Percentiles rank a stretch among this genome's conserved stretches.
phyloP scores from a whole-genome alignment of 768 basidiomycete genomes.

The Xerocomellus intermedius region DNA sequence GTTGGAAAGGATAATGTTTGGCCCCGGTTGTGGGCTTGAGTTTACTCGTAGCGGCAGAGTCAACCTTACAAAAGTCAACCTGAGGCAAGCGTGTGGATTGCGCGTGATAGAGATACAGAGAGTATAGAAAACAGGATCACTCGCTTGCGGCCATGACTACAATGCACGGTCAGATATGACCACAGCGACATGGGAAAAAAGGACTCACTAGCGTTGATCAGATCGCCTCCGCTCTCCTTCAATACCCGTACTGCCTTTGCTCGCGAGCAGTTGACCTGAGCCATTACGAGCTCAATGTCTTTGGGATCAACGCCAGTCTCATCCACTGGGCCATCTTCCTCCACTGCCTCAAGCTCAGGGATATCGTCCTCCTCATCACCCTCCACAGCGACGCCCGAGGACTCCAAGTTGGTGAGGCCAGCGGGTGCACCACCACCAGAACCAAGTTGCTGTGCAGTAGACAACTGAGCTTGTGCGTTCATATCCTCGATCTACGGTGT shows the following conservation, averaged over 20 bases:
- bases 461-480: conserved; percentile 75
- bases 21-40: neutral
- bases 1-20: conserved; percentile 48
- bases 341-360: conserved; percentile 79
- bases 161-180: conserved; percentile 13
- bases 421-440: conserved; percentile 43
- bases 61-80: neutral
- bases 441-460: conserved; percentile 77
- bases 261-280: conserved; percentile 83
- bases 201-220: conserved; percentile 94
- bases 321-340: conserved; percentile 79
- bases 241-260: conserved; percentile 89
- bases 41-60: conserved; percentile 3
- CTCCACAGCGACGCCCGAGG: conserved; percentile 46
- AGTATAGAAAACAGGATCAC: conserved; percentile 44
- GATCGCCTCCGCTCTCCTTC: conserved; percentile 89
- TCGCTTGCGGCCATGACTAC: conserved; percentile 93
- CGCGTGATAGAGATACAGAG: conserved; percentile 30
- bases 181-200: neutral
- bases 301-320: conserved; percentile 89
- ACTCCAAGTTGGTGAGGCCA: conserved; percentile 47
- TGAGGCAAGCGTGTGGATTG: conserved; percentile 23
- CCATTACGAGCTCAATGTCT: conserved; percentile 94
- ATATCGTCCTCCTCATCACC: conserved; percentile 75
- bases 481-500: conserved; percentile 74